These are phyloP conservation scores for Hemerocallis citrina DNA, from an alignment of 106 monocot genomes.

Conservation along the genomic window DNA sequence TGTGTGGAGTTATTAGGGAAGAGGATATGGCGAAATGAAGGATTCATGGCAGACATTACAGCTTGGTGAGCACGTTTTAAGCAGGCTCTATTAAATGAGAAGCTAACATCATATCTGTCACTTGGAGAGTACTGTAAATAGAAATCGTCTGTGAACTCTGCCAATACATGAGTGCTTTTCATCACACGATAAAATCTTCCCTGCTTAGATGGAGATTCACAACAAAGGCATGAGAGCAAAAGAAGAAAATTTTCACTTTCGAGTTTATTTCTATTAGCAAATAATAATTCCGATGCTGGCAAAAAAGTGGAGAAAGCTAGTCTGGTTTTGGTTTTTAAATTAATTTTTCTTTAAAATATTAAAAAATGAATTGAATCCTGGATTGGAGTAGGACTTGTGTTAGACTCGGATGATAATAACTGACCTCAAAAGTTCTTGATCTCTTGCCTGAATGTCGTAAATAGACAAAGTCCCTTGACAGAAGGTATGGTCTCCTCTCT, in stretches of 20 bases:
- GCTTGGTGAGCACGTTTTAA: constrained; percentile 34
- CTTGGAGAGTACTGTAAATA: constrained; percentile 21
- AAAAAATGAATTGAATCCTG: too few relatives aligned
- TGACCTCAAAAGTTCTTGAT: constrained; percentile 12
- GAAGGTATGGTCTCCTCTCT: constrained; percentile 28
- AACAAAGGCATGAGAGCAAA: too few relatives aligned
- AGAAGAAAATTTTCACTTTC: too few relatives aligned
- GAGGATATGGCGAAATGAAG: constrained; percentile 21
- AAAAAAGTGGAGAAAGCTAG: too few relatives aligned
- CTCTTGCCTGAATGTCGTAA: neutral
- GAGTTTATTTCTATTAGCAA: too few relatives aligned
- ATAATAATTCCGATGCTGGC: too few relatives aligned
- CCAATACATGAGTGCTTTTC: constrained; percentile 6
- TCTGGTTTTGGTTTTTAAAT: too few relatives aligned
- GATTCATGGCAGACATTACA: constrained; percentile 14
- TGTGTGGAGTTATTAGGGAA: constrained; percentile 7
- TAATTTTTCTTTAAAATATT: too few relatives aligned
- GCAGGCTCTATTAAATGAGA: constrained; percentile 53
- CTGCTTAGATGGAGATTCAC: neutral
- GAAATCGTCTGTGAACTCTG: constrained; percentile 32
- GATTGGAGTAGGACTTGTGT: too few relatives aligned
- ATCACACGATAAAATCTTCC: constrained; percentile 10
- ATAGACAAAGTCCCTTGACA: constrained; percentile 22
- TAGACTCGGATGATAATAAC: neutral
- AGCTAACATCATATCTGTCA: constrained; percentile 34